phyloP scores from a whole-genome alignment of 2,329 filamentous ascomycete species.

The Diaporthe citri region DNA sequence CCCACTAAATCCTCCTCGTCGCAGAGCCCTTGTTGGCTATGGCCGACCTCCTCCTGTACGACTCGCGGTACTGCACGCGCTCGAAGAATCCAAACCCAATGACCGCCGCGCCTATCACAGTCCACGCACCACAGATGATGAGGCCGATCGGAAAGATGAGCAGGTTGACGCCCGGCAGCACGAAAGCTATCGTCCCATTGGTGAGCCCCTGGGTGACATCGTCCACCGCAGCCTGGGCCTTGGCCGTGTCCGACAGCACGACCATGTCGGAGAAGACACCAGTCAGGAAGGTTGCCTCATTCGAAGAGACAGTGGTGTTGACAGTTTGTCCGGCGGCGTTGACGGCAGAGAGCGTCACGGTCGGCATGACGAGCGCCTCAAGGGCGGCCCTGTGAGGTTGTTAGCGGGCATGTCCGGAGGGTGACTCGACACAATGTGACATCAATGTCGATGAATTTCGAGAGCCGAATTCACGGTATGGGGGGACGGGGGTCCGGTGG shows the following conservation, averaged over 20 bases:
- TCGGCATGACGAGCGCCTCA: conserved; percentile 75
- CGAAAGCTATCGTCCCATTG: conserved; percentile 71
- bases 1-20: conserved; percentile 47
- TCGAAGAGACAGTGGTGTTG: conserved; percentile 74
- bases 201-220: conserved; percentile 58
- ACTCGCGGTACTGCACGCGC: conserved; percentile 74
- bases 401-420: conserved; percentile 31
- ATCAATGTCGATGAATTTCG: too few species aligned
- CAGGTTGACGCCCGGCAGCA: conserved; percentile 76
- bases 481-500: background rate
- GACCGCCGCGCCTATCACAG: conserved; percentile 65
- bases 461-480: background rate
- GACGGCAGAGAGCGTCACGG: conserved; percentile 74
- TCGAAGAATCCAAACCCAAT: conserved; percentile 76
- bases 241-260: conserved; percentile 62
- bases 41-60: conserved; percentile 67
- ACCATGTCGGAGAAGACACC: conserved; percentile 75
- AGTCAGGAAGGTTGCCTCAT: conserved; percentile 78
- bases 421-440: background rate
- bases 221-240: conserved; percentile 64
- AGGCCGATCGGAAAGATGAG: conserved; percentile 78
- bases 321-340: conserved; percentile 65
- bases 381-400: conserved; percentile 62
- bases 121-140: conserved; percentile 75
- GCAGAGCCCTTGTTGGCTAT: conserved; percentile 52